Percentiles rank a stretch among this genome's conserved stretches.
Conservation (phyloP, 2,329 filamentous ascomycete species). For the Parastagonospora nodorum region DNA sequence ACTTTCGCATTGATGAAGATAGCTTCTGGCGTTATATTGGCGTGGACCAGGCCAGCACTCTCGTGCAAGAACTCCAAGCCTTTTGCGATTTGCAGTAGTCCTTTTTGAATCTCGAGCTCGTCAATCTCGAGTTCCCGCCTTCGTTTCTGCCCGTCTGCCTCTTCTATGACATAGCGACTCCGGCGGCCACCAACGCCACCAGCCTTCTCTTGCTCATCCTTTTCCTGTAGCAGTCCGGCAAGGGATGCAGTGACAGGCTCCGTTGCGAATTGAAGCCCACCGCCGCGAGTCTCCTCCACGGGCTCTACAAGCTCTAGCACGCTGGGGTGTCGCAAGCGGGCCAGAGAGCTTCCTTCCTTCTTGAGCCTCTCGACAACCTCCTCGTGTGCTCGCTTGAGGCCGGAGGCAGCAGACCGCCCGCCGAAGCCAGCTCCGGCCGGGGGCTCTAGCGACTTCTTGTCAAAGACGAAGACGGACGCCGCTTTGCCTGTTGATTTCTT, state of each 20-base stretch:
- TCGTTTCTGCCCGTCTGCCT: constrained; percentile 70
- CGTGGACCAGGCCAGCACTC: constrained; percentile 90
- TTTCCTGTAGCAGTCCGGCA: constrained; percentile 79
- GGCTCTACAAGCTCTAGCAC: constrained; percentile 93
- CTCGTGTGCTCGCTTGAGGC: constrained; percentile 80
- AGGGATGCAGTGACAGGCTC: constrained; percentile 91
- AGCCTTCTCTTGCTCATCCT: constrained; percentile 80
- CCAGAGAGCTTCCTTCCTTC: constrained; percentile 87
- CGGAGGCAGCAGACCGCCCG: constrained; percentile 63
- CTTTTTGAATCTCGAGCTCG: constrained; percentile 97
- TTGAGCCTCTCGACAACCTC: constrained; percentile 90
- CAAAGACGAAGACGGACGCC: constrained; percentile 93
- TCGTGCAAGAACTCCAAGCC: constrained; percentile 95
- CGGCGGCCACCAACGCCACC: constrained; percentile 71
- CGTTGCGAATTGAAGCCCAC: constrained; percentile 93
- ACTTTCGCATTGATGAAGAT: constrained; percentile 93
- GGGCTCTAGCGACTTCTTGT: constrained; percentile 81
- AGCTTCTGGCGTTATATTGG: constrained; percentile 91
- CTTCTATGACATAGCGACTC: constrained; percentile 81
- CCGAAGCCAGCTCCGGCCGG: constrained; percentile 64
- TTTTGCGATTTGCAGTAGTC: constrained; percentile 88
- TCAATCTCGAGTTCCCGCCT: constrained; percentile 90
- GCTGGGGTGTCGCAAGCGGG: constrained; percentile 86
- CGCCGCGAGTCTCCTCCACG: constrained; percentile 89
- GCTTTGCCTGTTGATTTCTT: constrained; percentile 91